Evolutionary conservation across 2,329 filamentous ascomycete species (phyloP).

Genomic region (Davidsoniella eucalypti): DNA sequence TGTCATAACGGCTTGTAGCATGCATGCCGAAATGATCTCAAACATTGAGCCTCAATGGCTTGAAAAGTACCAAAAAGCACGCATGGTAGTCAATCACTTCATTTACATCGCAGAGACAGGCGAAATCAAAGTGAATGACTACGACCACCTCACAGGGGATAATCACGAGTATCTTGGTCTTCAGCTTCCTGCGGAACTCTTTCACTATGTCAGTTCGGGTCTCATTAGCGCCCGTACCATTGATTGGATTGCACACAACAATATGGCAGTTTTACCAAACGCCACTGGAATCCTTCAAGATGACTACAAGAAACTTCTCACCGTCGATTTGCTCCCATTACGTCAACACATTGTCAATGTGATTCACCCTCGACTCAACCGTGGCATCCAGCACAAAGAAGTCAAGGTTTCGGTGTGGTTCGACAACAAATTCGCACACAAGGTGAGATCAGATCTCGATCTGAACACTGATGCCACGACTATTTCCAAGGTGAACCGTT

Average conservation of each 20-base stretch:
- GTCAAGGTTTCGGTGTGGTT: slow-evolving; percentile 76
- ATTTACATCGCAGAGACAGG: slow-evolving; percentile 66
- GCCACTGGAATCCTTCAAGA: slow-evolving; percentile 66
- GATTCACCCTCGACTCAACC: slow-evolving; percentile 61
- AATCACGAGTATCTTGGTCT: slow-evolving; percentile 84
- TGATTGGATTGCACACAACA: slow-evolving; percentile 65
- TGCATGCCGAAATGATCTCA: slow-evolving; percentile 64
- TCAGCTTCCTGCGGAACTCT: slow-evolving; percentile 74
- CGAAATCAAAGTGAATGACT: slow-evolving; percentile 57
- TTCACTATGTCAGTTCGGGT: slow-evolving; percentile 74
- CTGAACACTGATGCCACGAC: slow-evolving; percentile 22
- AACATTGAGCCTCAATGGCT: slow-evolving; percentile 58
- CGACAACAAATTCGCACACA: slow-evolving; percentile 48
- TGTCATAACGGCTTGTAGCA: slow-evolving; percentile 57
- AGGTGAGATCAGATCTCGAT: slow-evolving; percentile 25
- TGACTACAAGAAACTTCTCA: slow-evolving; percentile 67
- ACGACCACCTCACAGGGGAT: slow-evolving; percentile 59
- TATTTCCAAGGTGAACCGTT: slow-evolving; percentile 43
- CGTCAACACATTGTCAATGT: slow-evolving; percentile 64
- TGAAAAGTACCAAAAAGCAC: slow-evolving; percentile 72
- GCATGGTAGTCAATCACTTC: slow-evolving; percentile 75
- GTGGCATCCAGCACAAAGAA: slow-evolving; percentile 67
- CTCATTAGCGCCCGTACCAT: slow-evolving; percentile 65
- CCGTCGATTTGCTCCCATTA: slow-evolving; percentile 54
- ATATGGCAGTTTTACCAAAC: slow-evolving; percentile 66